Conservation (phyloP, 2,329 filamentous ascomycete species). For the Nothophaeocryptopus gaeumannii region DNA sequence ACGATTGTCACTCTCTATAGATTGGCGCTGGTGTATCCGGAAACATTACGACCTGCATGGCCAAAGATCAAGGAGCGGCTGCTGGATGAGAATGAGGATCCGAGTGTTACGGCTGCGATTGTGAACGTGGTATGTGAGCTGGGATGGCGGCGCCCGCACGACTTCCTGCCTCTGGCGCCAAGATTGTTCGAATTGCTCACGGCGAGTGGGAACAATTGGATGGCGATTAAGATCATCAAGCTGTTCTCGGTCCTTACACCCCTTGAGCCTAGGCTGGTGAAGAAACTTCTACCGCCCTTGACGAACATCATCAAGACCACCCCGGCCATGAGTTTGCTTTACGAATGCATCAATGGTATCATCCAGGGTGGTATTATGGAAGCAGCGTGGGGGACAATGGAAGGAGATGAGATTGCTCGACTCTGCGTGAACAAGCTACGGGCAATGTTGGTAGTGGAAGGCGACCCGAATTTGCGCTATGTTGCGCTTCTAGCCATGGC, state of each 20-base stretch:
- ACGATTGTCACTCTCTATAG: constrained; percentile 92
- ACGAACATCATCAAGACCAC: constrained; percentile 93
- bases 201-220: constrained; percentile 95
- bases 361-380: constrained; percentile 94
- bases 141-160: constrained; percentile 87
- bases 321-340: constrained; percentile 93
- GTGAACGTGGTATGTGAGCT: constrained; percentile 96
- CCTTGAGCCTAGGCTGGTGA: constrained; percentile 83
- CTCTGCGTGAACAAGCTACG: constrained; percentile 90
- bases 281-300: constrained; percentile 84
- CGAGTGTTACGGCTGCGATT: constrained; percentile 90
- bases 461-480: constrained; percentile 95
- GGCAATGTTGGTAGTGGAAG: constrained; percentile 90
- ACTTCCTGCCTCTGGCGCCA: constrained; percentile 89
- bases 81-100: constrained; percentile 84
- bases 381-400: constrained; percentile 72
- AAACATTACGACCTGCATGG: constrained; percentile 88
- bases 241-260: constrained; percentile 93
- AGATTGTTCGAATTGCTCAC: constrained; percentile 89
- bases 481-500: constrained; percentile 94
- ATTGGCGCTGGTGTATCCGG: constrained; percentile 91
- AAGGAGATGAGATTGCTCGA: constrained; percentile 86
- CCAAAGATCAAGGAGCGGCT: constrained; percentile 94
- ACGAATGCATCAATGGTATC: constrained; percentile 98
- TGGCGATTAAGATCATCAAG: constrained; percentile 99